Percentiles rank a stretch among this genome's conserved stretches.
phyloP scores from a whole-genome alignment of 768 basidiomycete genomes.

The Peribolospora baueri region DNA sequence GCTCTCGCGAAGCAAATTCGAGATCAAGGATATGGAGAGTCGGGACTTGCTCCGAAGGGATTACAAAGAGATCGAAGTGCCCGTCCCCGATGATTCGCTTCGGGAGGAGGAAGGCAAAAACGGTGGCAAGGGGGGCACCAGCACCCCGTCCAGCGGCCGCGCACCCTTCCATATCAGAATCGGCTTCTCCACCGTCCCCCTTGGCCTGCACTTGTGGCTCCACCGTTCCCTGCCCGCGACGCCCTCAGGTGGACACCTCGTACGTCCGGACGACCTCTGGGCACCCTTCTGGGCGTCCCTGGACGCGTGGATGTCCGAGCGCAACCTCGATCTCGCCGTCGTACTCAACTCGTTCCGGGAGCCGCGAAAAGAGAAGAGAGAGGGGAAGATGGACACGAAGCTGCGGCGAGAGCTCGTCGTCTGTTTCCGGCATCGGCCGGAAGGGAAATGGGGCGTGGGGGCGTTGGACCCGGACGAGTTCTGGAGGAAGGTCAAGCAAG shows the following conservation, averaged over 20 bases:
- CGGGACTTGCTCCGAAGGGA: conserved; percentile 73
- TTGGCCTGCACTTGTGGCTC: conserved; percentile 36
- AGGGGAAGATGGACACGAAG: conserved; percentile 26
- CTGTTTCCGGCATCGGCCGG: conserved; percentile 22
- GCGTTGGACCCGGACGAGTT: conserved; percentile 18
- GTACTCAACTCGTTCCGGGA: conserved; percentile 47
- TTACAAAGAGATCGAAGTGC: conserved; percentile 61
- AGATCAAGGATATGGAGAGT: conserved; percentile 40
- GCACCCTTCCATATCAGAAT: conserved; percentile 26
- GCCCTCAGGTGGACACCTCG: conserved; percentile 3
- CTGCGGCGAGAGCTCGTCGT: conserved; percentile 45
- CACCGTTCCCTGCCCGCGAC: conserved; percentile 16
- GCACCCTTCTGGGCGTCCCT: conserved; percentile 20
- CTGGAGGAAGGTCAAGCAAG: conserved; percentile 30
- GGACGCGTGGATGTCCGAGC: conserved; percentile 40
- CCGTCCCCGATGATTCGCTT: conserved; percentile 18
- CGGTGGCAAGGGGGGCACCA: too few relatives aligned
- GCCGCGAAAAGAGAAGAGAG: conserved; percentile 21
- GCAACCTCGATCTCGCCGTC: conserved; percentile 42
- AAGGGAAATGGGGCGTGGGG: conserved; percentile 10
- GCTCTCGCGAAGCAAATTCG: conserved; percentile 36
- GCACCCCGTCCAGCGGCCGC: too few relatives aligned
- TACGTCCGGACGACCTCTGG: conserved; percentile 5
- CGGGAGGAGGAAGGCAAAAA: conserved; percentile 18
- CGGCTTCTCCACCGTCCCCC: conserved; percentile 62